These are phyloP conservation scores for Lecanicillium sp. DNA, from an alignment of 2,329 filamentous ascomycete species.

Conservation along the genomic window DNA sequence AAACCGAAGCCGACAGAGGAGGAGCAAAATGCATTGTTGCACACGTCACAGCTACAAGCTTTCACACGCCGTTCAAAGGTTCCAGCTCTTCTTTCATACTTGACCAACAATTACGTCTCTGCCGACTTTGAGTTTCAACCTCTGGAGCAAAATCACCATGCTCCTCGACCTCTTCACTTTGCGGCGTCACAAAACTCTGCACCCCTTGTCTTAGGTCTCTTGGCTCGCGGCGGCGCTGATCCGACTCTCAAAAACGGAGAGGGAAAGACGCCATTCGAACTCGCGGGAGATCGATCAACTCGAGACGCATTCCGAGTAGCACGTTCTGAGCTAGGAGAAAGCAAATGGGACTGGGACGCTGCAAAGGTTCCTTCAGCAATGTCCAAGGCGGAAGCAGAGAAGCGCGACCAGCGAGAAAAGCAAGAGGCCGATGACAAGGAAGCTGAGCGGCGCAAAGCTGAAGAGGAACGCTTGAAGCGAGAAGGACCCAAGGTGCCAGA, in stretches of 20 bases:
- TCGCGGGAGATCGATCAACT: constrained; percentile 77
- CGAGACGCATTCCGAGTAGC: constrained; percentile 89
- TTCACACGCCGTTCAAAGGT: constrained; percentile 85
- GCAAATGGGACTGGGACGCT: constrained; percentile 67
- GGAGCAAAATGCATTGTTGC: constrained; percentile 72
- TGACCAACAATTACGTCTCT: constrained; percentile 65
- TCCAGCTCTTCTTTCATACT: constrained; percentile 75
- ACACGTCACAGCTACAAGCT: constrained; percentile 83
- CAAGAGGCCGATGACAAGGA: constrained; percentile 61
- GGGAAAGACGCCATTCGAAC: constrained; percentile 77
- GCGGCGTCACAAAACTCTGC: constrained; percentile 71
- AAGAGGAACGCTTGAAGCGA: constrained; percentile 62
- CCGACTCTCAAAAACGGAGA: constrained; percentile 64
- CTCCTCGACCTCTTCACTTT: constrained; percentile 76
- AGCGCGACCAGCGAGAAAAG: constrained; percentile 61
- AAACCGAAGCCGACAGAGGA: constrained; percentile 67
- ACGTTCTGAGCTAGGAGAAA: constrained; percentile 71
- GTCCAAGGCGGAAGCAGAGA: constrained; percentile 61
- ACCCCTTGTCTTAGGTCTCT: constrained; percentile 66
- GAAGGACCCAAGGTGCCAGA: constrained; percentile 53
- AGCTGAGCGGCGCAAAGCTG: constrained; percentile 59
- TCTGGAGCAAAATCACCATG: constrained; percentile 63
- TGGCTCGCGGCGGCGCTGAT: constrained; percentile 66
- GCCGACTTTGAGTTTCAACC: constrained; percentile 71
- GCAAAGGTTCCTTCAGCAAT: constrained; percentile 66